A percentile compares a stretch with the other conserved stretches of the same genome.
phyloP scores from a whole-genome alignment of 2,329 filamentous ascomycete genomes.

The Aureobasidium uvarum region DNA sequence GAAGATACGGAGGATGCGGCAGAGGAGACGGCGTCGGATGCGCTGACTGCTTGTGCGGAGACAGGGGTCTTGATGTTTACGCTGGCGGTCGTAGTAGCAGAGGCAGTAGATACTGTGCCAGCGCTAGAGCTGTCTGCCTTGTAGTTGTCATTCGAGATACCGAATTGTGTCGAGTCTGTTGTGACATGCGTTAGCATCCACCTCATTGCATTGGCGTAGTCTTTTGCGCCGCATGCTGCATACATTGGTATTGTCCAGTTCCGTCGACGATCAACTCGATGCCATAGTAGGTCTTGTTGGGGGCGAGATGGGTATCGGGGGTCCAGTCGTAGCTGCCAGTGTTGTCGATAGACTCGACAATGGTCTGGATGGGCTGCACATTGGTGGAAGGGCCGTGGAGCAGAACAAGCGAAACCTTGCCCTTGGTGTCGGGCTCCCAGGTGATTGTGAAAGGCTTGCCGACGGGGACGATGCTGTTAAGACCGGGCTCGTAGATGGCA shows the following conservation, averaged over 20 bases:
- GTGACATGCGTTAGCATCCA: neutral
- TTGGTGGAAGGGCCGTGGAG: constrained; percentile 59
- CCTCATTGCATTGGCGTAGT: too few species aligned
- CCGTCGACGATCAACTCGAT: constrained; percentile 61
- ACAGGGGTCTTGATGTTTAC: constrained; percentile 30
- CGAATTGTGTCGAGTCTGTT: constrained; percentile 57
- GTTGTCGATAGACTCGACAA: constrained; percentile 45
- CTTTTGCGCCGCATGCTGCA: neutral
- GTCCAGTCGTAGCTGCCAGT: constrained; percentile 57
- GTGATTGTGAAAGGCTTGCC: constrained; percentile 58
- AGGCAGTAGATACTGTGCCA: constrained; percentile 29
- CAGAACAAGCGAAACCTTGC: constrained; percentile 58
- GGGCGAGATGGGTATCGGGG: constrained; percentile 47
- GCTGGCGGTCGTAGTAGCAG: constrained; percentile 28
- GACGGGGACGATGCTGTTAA: constrained; percentile 55
- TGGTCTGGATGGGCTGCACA: constrained; percentile 51
- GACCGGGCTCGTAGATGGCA: constrained; percentile 53
- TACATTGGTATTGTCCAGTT: constrained; percentile 58
- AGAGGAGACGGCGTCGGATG: constrained; percentile 13
- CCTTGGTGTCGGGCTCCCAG: constrained; percentile 53
- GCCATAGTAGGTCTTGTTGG: constrained; percentile 58
- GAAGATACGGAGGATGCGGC: constrained; percentile 27
- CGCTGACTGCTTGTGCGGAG: constrained; percentile 33
- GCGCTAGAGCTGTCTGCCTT: constrained; percentile 31
- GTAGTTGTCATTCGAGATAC: constrained; percentile 51